Evolutionary conservation across 164 flowering plant genomes (phyloP), one percentile per base, ranked within the genome.

Genomic region (Berberis vulgaris): DNA sequence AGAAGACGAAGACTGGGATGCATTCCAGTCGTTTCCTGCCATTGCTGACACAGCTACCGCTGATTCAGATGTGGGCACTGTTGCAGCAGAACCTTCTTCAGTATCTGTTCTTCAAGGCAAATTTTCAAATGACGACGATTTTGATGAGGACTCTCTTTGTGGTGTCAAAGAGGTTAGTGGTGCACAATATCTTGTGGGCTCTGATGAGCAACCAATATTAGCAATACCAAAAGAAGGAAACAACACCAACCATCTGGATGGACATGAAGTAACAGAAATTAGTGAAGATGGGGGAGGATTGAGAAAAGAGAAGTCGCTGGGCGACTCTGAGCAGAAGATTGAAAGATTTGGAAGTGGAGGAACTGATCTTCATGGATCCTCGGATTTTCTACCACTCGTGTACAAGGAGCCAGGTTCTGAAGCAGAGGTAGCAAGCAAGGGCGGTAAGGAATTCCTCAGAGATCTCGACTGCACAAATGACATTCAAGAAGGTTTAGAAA

Each of bases 21-120:
- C 92, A 52, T 94, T 94, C 72, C 98, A 94, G 77, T 94, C 98
- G 63, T 88, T 91, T 76, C 85, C 93, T 58, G 85, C 88, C n/a
- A 71, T 81, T 50, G 59, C 72, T 68, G 73, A 61, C 54, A 40
- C 74, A 45, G 8, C 61, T 41, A 10, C 45, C 8, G 26, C 46
- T 42, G 69, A 71, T 61, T 63, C 72, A 41, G 44, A 66, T 41
- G 68, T 6, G 11, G 74, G 65, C 8, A 64, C 60, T 61, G 59
- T 10, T 49, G 59, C 64, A 41, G 73, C 57, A 43, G 75, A 67
- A 38, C 66, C 68, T 47, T 67, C 13, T 11, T 43, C 55, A 42
- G 73, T 40, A 57, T 43, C 60, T 12, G 41, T 8, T 6, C 41
- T 54, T n/a, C 65, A 72, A 68, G 26, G 13, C 4, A 10, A 52